These are phyloP conservation scores for Vanrija humicola DNA, from an alignment of 1,284 basidiomycete species.

Conservation along the genomic window DNA sequence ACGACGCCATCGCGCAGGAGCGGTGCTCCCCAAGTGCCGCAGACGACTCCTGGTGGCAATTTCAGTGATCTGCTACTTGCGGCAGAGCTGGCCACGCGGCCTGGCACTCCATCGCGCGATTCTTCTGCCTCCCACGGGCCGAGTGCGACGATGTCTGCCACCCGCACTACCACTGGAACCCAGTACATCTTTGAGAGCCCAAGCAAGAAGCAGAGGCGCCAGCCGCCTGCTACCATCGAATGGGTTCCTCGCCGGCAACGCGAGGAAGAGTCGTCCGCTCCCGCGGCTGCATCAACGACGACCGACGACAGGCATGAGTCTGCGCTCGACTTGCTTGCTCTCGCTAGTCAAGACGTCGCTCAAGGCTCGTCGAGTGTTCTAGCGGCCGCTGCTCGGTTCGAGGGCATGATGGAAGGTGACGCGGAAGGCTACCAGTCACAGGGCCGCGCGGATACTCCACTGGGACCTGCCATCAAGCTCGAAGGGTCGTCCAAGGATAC, in stretches of 20 bases:
- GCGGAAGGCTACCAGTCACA: not conserved
- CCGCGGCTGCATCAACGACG: not conserved
- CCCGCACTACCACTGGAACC: slow-evolving; percentile 28
- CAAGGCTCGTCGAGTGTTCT: slow-evolving; percentile 5
- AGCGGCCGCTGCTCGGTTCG: slow-evolving; percentile 14
- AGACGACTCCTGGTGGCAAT: slow-evolving; percentile 44
- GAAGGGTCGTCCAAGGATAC: slow-evolving; percentile 9
- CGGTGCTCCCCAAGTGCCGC: slow-evolving; percentile 17
- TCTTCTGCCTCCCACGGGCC: slow-evolving; percentile 2
- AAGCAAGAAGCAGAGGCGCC: slow-evolving; percentile 22
- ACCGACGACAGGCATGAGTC: slow-evolving; percentile 18
- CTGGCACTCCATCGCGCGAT: slow-evolving; percentile 33
- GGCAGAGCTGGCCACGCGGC: slow-evolving; percentile 42
- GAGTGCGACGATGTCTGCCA: slow-evolving; percentile 28
- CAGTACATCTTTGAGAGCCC: slow-evolving; percentile 19
- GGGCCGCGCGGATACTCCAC: slow-evolving; percentile 13
- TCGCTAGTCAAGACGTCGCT: slow-evolving; percentile 35
- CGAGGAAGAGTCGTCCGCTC: slow-evolving; percentile 6
- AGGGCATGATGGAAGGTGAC: slow-evolving; percentile 13
- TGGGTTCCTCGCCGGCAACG: slow-evolving; percentile 14
- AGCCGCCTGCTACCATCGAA: slow-evolving; percentile 18
- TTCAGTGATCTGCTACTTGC: slow-evolving; percentile 44
- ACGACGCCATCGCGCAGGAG: slow-evolving; percentile 28
- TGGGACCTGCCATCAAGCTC: slow-evolving; percentile 40
- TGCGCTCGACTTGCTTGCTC: slow-evolving; percentile 40